Percentiles rank a stretch among this genome's conserved stretches.
phyloP scores from a whole-genome alignment of 1,139 yeast genomes.

The Pichia sp. region DNA sequence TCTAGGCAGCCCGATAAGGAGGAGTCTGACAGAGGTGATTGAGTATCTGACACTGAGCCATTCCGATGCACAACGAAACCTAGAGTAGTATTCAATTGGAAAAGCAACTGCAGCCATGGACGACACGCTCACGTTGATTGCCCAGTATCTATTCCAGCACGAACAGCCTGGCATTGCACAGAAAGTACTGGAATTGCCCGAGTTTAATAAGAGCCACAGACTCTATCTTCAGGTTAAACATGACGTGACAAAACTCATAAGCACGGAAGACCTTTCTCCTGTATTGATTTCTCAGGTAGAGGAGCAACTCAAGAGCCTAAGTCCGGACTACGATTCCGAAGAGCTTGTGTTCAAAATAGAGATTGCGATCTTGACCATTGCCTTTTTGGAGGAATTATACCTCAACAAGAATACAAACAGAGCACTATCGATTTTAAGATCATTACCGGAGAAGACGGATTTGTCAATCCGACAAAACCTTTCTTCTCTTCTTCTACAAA shows the following conservation, averaged over 20 bases:
- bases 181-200: constrained; percentile 8
- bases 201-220: constrained; percentile 7
- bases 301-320: not conserved
- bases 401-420: constrained; percentile 33
- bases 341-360: constrained; percentile 5
- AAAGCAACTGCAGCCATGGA: constrained; percentile 1
- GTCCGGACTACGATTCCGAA: not conserved
- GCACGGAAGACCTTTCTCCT: not conserved
- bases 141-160: constrained; percentile 12
- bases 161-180: constrained; percentile 5
- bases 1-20: too few relatives aligned
- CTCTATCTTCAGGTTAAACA: constrained; percentile 7
- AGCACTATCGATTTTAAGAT: constrained; percentile 45
- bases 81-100: not conserved
- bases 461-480: constrained; percentile 14
- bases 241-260: constrained; percentile 5
- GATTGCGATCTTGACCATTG: constrained; percentile 2
- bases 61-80: not conserved
- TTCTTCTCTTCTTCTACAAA: constrained; percentile 26
- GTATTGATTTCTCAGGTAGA: not conserved
- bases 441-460: constrained; percentile 23
- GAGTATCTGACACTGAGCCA: too few relatives aligned
- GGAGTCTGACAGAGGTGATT: too few relatives aligned
- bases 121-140: constrained; percentile 14
- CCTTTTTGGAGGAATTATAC: constrained; percentile 39